phyloP scores from a whole-genome alignment of 2,329 filamentous ascomycete species.

The Penicillium sclerotiorum region DNA sequence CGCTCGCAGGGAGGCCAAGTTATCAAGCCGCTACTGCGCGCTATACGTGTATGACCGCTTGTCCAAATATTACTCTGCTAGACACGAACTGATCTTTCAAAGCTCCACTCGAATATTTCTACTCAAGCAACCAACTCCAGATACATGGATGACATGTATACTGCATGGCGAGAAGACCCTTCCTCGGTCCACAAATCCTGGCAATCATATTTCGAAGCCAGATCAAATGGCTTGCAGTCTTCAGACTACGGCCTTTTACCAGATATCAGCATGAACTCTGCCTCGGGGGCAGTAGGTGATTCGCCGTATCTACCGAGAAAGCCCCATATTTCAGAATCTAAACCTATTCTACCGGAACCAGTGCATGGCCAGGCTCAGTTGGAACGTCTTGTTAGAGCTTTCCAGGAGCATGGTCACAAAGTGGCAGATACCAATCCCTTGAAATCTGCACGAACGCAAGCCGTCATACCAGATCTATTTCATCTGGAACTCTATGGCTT shows the following conservation, averaged over 20 bases:
- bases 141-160: conserved; percentile 99
- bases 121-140: too few relatives aligned
- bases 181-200: conserved; percentile 92
- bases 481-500: background rate
- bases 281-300: too few relatives aligned
- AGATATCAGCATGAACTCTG: background rate
- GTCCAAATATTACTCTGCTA: too few relatives aligned
- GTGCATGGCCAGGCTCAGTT: conserved; percentile 90
- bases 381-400: conserved; percentile 91
- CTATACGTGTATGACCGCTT: too few relatives aligned
- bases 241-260: conserved; percentile 42
- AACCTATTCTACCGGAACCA: background rate
- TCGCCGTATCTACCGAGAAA: too few relatives aligned
- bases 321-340: background rate
- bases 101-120: too few relatives aligned
- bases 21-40: too few relatives aligned
- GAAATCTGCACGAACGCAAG: conserved; percentile 83
- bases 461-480: conserved; percentile 67
- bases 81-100: too few relatives aligned
- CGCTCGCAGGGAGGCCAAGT: too few relatives aligned
- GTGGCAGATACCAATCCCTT: conserved; percentile 96
- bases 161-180: conserved; percentile 92
- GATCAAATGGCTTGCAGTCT: conserved; percentile 95
- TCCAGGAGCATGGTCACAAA: conserved; percentile 95
- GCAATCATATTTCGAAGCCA: conserved; percentile 98